Evolutionary conservation across 176 grass and related monocot genomes (phyloP).

Genomic region (Themeda triandra): DNA sequence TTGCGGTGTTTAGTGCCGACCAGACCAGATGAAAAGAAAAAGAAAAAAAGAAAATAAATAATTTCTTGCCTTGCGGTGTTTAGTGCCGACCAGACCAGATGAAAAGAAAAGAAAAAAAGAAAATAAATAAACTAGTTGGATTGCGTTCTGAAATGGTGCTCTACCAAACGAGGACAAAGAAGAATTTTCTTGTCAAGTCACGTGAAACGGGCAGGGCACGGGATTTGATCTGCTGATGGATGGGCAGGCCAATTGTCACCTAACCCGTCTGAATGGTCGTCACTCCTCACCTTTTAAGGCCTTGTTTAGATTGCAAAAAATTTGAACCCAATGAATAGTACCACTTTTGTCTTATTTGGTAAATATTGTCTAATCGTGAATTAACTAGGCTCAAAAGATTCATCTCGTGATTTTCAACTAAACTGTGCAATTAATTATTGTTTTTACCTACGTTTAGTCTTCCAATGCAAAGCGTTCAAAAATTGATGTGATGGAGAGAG

Average conservation of each 20-base stretch:
- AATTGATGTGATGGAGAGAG: too few species aligned
- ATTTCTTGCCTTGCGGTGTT: not conserved
- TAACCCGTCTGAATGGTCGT: not conserved
- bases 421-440: too few species aligned
- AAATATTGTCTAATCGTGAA: too few species aligned
- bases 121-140: too few species aligned
- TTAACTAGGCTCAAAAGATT: too few species aligned
- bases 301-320: too few species aligned
- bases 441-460: too few species aligned
- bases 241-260: not conserved
- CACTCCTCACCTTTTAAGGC: not conserved
- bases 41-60: too few species aligned
- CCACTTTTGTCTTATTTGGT: too few species aligned
- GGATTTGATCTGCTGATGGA: not conserved
- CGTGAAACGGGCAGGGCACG: conserved; percentile 27
- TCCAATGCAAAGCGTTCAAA: too few species aligned
- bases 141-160: conserved; percentile 32
- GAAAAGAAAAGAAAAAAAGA: not conserved
- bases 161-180: conserved; percentile 23
- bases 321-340: too few species aligned
- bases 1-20: not conserved
- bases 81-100: not conserved
- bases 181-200: conserved; percentile 16
- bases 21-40: not conserved
- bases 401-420: too few species aligned